Percentiles rank a stretch among this genome's conserved stretches.
Conservation (phyloP, 2,329 filamentous ascomycete genomes). For the Monilinia polystroma region DNA sequence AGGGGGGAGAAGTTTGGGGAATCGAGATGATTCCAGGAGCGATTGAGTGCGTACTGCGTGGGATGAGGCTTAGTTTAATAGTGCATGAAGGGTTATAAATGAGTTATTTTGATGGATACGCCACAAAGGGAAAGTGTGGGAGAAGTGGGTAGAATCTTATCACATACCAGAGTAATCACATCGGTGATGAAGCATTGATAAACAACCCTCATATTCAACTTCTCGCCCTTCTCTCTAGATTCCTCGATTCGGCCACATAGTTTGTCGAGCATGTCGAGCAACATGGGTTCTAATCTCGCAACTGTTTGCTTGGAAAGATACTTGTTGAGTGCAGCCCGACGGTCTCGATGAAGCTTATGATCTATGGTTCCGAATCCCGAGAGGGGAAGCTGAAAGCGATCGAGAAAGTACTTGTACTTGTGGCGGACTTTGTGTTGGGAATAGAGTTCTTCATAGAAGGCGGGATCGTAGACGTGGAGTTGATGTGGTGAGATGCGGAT, state of each 20-base stretch:
- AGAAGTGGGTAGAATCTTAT: not conserved
- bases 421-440: conserved; percentile 24
- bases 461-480: conserved; percentile 28
- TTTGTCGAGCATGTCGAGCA: conserved; percentile 30
- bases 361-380: conserved; percentile 30
- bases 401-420: conserved; percentile 26
- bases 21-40: conserved; percentile 32
- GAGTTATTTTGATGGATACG: not conserved
- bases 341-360: conserved; percentile 32
- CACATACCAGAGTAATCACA: conserved; percentile 33
- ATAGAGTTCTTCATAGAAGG: conserved; percentile 34
- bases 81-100: not conserved
- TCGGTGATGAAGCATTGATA: conserved; percentile 35
- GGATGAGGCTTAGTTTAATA: not conserved
- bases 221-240: conserved; percentile 23
- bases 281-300: conserved; percentile 30
- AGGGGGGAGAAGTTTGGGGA: conserved; percentile 30
- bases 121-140: not conserved
- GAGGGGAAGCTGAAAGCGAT: conserved; percentile 6
- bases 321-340: conserved; percentile 31
- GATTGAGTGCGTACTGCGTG: conserved; percentile 35
- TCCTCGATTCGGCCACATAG: conserved; percentile 29
- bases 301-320: conserved; percentile 33
- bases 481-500: conserved; percentile 29
- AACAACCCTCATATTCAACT: conserved; percentile 27